Percentiles rank a stretch among this genome's conserved stretches.
These are phyloP conservation scores for Sclerotinia spermophila DNA, from an alignment of 2,329 filamentous ascomycete genomes.

Conservation along the genomic window DNA sequence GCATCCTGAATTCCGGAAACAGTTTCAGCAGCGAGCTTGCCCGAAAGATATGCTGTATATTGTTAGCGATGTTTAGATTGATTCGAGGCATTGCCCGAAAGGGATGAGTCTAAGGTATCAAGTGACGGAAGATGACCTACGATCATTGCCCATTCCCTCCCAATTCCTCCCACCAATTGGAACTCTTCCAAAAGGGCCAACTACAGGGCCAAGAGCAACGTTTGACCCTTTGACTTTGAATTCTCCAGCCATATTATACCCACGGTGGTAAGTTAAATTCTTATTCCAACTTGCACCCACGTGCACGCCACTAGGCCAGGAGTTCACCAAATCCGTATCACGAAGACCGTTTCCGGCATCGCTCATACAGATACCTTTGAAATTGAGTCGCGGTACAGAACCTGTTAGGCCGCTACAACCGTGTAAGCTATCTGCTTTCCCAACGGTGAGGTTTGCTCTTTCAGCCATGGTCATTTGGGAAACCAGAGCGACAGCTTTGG, in stretches of 20 bases:
- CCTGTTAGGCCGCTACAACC: not conserved
- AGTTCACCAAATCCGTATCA: not conserved
- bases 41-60: slow-evolving; percentile 56
- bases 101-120: not conserved
- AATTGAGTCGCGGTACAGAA: not conserved
- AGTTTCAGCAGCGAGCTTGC: slow-evolving; percentile 38
- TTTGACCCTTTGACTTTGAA: not conserved
- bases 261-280: not conserved
- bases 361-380: not conserved
- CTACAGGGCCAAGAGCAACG: slow-evolving; percentile 33
- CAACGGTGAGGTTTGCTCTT: not conserved
- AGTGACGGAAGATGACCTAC: slow-evolving; percentile 18
- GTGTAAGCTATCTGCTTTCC: not conserved
- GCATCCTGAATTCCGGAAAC: slow-evolving; percentile 30
- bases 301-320: not conserved
- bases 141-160: slow-evolving; percentile 47
- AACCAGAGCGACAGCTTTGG: not conserved
- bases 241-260: not conserved
- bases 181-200: slow-evolving; percentile 65
- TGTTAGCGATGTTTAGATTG: not conserved
- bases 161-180: slow-evolving; percentile 68
- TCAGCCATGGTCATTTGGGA: not conserved
- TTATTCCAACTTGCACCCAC: not conserved
- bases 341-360: not conserved
- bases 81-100: not conserved